Evolutionary conservation across 176 grass and related monocot genomes (phyloP).

Genomic region (Eremochloa ophiuroides): DNA sequence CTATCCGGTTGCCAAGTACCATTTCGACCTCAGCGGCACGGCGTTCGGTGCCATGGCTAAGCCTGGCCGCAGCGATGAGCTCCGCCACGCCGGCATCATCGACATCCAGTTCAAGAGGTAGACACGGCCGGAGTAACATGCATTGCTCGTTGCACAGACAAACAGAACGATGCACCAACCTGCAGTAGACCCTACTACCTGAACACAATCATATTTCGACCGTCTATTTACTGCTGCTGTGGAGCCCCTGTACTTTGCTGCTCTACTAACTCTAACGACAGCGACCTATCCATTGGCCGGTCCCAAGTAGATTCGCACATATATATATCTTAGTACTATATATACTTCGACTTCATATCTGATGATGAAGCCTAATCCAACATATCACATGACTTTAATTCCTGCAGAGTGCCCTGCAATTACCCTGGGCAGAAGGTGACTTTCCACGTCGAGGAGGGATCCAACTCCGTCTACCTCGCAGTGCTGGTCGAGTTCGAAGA

Average conservation of each 20-base stretch:
- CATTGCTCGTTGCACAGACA: not conserved
- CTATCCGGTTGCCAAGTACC: constrained; percentile 44
- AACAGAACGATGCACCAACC: not conserved
- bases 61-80: constrained; percentile 36
- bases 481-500: constrained; percentile 64
- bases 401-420: constrained; percentile 50
- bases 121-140: not conserved
- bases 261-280: constrained; percentile 6
- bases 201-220: not conserved
- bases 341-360: not conserved
- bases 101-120: constrained; percentile 58
- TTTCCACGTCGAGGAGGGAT: constrained; percentile 75
- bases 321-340: not conserved
- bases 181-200: not conserved
- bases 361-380: not conserved
- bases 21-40: constrained; percentile 72
- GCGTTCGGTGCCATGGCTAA: constrained; percentile 57
- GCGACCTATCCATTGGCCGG: not conserved
- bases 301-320: constrained; percentile 27
- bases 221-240: not conserved
- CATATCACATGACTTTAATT: not conserved
- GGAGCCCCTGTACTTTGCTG: constrained; percentile 3
- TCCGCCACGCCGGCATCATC: constrained; percentile 57
- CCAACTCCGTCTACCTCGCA: constrained; percentile 64
- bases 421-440: constrained; percentile 45